A percentile compares a stretch with the other conserved stretches of the same genome.
phyloP scores from a whole-genome alignment of 345 rosid genomes.

The Bruguiera sexangula region DNA sequence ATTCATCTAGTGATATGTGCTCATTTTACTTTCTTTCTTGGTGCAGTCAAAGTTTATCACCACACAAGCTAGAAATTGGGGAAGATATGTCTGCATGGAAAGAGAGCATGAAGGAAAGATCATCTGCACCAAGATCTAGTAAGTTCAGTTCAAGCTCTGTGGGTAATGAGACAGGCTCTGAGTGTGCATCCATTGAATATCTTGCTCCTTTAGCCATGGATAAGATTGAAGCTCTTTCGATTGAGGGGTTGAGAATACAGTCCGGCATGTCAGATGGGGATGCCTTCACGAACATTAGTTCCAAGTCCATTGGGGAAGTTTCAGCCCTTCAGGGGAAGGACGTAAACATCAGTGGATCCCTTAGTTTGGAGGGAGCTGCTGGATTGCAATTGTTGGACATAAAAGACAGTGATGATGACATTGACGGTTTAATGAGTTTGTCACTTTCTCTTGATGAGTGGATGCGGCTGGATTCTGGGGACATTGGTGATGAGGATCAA shows the following conservation, averaged over 20 bases:
- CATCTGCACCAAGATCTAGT: slow-evolving; percentile 38
- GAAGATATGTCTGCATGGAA: slow-evolving; percentile 32
- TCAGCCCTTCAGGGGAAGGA: slow-evolving; percentile 76
- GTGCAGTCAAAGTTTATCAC: slow-evolving; percentile 47
- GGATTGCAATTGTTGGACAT: slow-evolving; percentile 78
- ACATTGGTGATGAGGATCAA: slow-evolving; percentile 66
- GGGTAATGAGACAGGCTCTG: slow-evolving; percentile 43
- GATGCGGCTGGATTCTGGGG: slow-evolving; percentile 92
- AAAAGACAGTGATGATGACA: slow-evolving; percentile 52
- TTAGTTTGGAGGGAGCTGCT: slow-evolving; percentile 79
- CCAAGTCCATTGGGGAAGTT: slow-evolving; percentile 62
- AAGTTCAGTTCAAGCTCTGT: slow-evolving; percentile 35
- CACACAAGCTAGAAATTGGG: slow-evolving; percentile 35
- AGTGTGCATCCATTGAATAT: slow-evolving; percentile 87
- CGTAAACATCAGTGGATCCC: slow-evolving; percentile 45
- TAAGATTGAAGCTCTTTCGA: slow-evolving; percentile 92
- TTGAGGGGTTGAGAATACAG: slow-evolving; percentile 92
- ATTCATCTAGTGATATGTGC: slow-evolving; percentile 8
- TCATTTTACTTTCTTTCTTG: slow-evolving; percentile 18
- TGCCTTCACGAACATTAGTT: slow-evolving; percentile 70
- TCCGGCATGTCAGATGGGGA: slow-evolving; percentile 77
- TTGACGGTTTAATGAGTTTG: slow-evolving; percentile 78
- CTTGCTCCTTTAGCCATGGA: slow-evolving; percentile 98
- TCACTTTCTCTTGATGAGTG: slow-evolving; percentile 90
- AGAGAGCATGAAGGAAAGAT: slow-evolving; percentile 34